Conservation (phyloP, 2,329 filamentous ascomycete genomes). For the Monascus ruber region DNA sequence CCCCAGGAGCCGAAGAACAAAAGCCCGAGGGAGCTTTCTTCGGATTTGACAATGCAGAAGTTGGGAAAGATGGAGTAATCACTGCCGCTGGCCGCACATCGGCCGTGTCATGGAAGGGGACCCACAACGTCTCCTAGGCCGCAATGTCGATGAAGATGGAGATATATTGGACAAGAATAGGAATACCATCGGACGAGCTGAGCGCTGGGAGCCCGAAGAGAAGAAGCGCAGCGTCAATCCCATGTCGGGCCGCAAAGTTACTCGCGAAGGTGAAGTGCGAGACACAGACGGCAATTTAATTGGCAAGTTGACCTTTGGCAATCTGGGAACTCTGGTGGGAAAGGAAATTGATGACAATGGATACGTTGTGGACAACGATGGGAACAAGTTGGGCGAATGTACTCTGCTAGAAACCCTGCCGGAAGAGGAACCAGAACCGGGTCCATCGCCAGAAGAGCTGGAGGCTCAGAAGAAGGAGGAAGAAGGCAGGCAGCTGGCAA, state of each 20-base stretch:
- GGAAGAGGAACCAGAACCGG: conserved; percentile 24
- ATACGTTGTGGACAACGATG: conserved; percentile 47
- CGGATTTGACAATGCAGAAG: too few relatives aligned
- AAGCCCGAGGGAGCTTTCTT: too few relatives aligned
- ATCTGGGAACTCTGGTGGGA: conserved; percentile 30
- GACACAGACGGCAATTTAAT: conserved; percentile 36
- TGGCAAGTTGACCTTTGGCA: conserved; percentile 34
- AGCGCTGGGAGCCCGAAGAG: conserved; percentile 8
- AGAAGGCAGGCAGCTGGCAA: conserved; percentile 64
- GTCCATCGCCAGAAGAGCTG: conserved; percentile 31
- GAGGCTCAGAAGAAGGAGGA: conserved; percentile 50
- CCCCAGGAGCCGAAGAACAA: too few relatives aligned
- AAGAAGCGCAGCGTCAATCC: conserved; percentile 46
- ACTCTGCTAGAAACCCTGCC: conserved; percentile 51
- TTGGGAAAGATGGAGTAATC: too few relatives aligned
- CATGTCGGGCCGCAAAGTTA: conserved; percentile 45
- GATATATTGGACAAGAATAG: too few relatives aligned
- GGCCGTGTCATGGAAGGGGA: too few relatives aligned
- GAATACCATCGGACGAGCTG: too few relatives aligned
- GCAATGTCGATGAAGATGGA: too few relatives aligned
- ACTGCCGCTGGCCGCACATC: too few relatives aligned
- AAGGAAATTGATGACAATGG: conserved; percentile 38
- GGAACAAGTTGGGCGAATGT: conserved; percentile 53
- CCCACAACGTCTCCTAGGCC: too few relatives aligned
- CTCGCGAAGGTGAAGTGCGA: conserved; percentile 39